Percentiles rank a stretch among this genome's conserved stretches.
Evolutionary conservation across 2,329 filamentous ascomycete genomes (phyloP).

Genomic region (Tolypocladium amazonense): DNA sequence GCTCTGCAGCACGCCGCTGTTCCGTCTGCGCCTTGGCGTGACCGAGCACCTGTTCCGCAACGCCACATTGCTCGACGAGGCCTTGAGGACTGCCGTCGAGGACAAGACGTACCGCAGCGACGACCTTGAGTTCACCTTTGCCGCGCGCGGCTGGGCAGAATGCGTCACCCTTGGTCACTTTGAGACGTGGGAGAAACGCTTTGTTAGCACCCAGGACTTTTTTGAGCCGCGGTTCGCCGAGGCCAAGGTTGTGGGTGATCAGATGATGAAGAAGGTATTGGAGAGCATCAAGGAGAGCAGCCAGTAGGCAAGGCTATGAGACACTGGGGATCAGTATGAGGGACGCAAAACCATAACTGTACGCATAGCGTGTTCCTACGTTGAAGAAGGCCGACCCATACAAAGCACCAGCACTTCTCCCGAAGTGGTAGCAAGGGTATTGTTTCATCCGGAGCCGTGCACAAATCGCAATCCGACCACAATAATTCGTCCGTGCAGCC

Average conservation of each 20-base stretch:
- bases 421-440: neutral
- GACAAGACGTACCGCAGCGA: slow-evolving; percentile 91
- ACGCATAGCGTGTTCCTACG: neutral
- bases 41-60: slow-evolving; percentile 93
- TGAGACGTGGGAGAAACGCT: slow-evolving; percentile 83
- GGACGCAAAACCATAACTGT: neutral
- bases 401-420: neutral
- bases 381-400: neutral
- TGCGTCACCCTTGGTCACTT: slow-evolving; percentile 88
- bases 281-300: slow-evolving; percentile 52
- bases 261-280: slow-evolving; percentile 94
- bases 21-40: slow-evolving; percentile 94
- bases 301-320: neutral
- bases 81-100: slow-evolving; percentile 73
- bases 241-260: slow-evolving; percentile 78
- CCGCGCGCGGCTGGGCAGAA: slow-evolving; percentile 90
- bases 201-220: slow-evolving; percentile 81
- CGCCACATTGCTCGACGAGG: slow-evolving; percentile 67
- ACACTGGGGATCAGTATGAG: neutral
- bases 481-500: neutral
- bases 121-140: slow-evolving; percentile 96
- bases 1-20: slow-evolving; percentile 97
- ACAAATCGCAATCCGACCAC: neutral
- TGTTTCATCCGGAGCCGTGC: neutral
- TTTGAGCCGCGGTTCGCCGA: slow-evolving; percentile 86